Conservation (phyloP, 2,329 filamentous ascomycete genomes). For the Juglanconis juglandina region DNA sequence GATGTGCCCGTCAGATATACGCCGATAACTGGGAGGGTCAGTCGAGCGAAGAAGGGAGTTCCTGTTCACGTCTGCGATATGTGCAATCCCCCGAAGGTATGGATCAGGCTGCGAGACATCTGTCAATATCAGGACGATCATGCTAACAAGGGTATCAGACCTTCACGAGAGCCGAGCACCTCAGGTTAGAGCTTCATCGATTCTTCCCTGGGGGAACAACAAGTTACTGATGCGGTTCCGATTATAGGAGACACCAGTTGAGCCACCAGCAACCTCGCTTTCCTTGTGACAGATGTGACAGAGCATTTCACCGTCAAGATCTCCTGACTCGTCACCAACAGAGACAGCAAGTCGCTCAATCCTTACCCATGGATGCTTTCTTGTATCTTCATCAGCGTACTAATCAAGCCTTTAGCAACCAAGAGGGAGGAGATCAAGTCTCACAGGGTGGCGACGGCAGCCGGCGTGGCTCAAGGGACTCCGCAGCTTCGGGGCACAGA, state of each 20-base stretch:
- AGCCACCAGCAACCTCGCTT: slow-evolving; percentile 55
- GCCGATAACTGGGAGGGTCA: slow-evolving; percentile 54
- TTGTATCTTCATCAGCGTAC: slow-evolving; percentile 4
- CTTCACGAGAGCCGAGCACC: slow-evolving; percentile 60
- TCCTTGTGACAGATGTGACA: slow-evolving; percentile 53
- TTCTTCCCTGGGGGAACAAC: slow-evolving; percentile 10
- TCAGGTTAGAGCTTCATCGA: slow-evolving; percentile 43
- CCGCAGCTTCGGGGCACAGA: slow-evolving; percentile 20
- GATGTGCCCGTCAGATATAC: slow-evolving; percentile 49
- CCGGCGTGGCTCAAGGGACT: slow-evolving; percentile 26
- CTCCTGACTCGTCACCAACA: slow-evolving; percentile 55
- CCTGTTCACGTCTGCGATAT: slow-evolving; percentile 53
- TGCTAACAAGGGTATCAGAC: slow-evolving; percentile 40
- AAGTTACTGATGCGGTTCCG: slow-evolving; percentile 24
- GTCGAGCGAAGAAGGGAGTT: slow-evolving; percentile 58
- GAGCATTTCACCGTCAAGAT: slow-evolving; percentile 57
- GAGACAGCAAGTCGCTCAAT: slow-evolving; percentile 41
- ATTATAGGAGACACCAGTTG: slow-evolving; percentile 54
- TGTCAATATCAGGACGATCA: background rate
- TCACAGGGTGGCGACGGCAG: slow-evolving; percentile 27
- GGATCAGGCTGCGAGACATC: background rate
- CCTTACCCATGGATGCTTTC: background rate
- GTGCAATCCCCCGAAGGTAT: slow-evolving; percentile 51
- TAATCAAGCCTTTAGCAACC: slow-evolving; percentile 35
- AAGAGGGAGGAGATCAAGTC: slow-evolving; percentile 40